Base-by-base conservation (phyloP, 306 rosid genomes). In the Pachyrhizus erosus region DNA sequence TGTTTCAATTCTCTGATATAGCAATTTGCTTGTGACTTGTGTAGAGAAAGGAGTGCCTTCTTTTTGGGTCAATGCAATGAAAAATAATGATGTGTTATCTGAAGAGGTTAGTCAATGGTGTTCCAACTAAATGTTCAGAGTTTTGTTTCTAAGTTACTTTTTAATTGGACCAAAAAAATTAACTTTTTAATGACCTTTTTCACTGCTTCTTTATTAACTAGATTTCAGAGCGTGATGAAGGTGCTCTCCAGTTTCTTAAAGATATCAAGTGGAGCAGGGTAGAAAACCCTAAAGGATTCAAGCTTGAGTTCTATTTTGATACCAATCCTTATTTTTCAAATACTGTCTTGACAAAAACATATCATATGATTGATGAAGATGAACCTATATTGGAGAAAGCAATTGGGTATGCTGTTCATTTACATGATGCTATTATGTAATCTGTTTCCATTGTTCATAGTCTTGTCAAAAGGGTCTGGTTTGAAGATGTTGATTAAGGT, bases 171-270 rank as follows among this genome's bases (percentile, higher is more conserved):
- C 11, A 18, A 14, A 79, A 73, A 74, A 81, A 66, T 84, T 6
- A 18, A 9, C 3, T 7, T 52, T 51, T 52, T 51, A 52, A 5
- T 52, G 60, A 52, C 18, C 26, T 26, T 52, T 52, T 52, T 52
- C 8, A 18, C 24, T 52, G 26, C 26, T 52, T 52, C 20, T 52
- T 18, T 51, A 5, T 17, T 8, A 18, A 1, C 5, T 52, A 94
- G 98, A 86, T 94, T 74, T 82, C 97, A 0, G 97, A 94, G 89
- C 97, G 94, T 40, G 98, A 94, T 87, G 98, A 94, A 85, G 93
- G 84, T 73, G 98, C 98, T 46, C 94, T 94, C 57, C 90, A 88
- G 74, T 90, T 79, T 84, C 89, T 94, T 26, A 91, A 80, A 83
- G 98, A 94, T 72, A 91, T 94, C 78, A 94, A 94, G 89, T 94